Evolutionary conservation across 352 stramenopile genomes (phyloP).

Genomic region (Globisporangium spiculum): DNA sequence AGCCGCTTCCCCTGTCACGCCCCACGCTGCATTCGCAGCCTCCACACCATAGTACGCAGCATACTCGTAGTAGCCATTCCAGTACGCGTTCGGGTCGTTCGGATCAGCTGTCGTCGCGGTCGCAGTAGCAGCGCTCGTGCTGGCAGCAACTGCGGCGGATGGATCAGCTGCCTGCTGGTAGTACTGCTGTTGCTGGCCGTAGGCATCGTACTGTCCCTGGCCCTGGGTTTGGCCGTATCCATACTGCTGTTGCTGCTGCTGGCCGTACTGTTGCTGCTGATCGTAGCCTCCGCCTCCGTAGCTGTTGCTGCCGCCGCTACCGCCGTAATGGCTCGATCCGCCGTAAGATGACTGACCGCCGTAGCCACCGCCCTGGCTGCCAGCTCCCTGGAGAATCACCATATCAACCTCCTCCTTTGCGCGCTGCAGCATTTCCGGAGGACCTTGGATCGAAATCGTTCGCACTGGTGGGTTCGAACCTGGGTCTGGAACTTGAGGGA

Average conservation of each 20-base stretch:
- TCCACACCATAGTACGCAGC: slow-evolving; percentile 87
- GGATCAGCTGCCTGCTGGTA: slow-evolving; percentile 38
- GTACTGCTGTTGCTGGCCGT: slow-evolving; percentile 83
- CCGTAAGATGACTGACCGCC: slow-evolving; percentile 18
- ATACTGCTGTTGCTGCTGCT: slow-evolving; percentile 34
- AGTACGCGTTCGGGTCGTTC: slow-evolving; percentile 88
- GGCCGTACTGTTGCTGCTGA: slow-evolving; percentile 53
- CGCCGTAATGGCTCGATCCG: slow-evolving; percentile 12
- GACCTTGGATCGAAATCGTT: slow-evolving; percentile 80
- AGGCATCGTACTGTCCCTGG: slow-evolving; percentile 53
- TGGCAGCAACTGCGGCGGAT: slow-evolving; percentile 11
- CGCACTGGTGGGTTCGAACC: slow-evolving; percentile 86
- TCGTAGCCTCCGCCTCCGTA: slow-evolving; percentile 37
- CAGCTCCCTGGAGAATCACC: slow-evolving; percentile 73
- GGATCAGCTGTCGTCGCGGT: slow-evolving; percentile 49
- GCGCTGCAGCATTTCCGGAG: slow-evolving; percentile 46
- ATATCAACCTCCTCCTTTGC: slow-evolving; percentile 82
- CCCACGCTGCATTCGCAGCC: slow-evolving; percentile 81
- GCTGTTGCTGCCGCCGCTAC: slow-evolving; percentile 15
- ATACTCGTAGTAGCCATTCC: slow-evolving; percentile 89
- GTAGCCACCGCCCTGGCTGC: slow-evolving; percentile 36
- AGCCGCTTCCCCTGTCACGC: slow-evolving; percentile 71
- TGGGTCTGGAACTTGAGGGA: slow-evolving; percentile 85
- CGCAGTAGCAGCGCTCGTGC: slow-evolving; percentile 15
- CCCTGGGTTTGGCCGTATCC: slow-evolving; percentile 45